Conservation (phyloP, 495 filamentous ascomycete genomes). For the Acidiella bohemica region DNA sequence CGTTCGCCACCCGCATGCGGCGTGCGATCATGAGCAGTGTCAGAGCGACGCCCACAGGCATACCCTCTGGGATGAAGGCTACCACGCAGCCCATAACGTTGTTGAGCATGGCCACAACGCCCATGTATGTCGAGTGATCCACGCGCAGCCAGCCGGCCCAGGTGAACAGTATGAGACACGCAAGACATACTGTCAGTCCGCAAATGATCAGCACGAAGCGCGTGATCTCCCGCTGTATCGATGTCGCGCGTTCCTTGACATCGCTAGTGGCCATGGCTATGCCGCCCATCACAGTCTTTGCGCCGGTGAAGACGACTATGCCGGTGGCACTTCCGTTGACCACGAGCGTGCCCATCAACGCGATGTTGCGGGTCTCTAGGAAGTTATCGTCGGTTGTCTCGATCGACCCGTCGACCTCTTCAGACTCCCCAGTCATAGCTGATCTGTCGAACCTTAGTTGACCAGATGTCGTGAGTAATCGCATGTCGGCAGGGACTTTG, state of each 20-base stretch:
- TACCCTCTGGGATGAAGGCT: constrained; percentile 30
- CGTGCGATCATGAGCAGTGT: constrained; percentile 28
- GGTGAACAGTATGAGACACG: constrained; percentile 23
- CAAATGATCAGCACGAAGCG: constrained; percentile 29
- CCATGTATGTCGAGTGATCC: constrained; percentile 18
- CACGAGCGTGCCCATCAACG: constrained; percentile 23
- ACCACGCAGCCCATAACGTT: constrained; percentile 29
- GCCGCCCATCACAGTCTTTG: constrained; percentile 27
- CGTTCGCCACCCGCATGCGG: constrained; percentile 26
- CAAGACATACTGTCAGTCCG: constrained; percentile 8
- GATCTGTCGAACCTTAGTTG: constrained; percentile 25
- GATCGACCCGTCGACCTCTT: constrained; percentile 17
- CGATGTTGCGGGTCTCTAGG: constrained; percentile 26
- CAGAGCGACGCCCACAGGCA: constrained; percentile 29
- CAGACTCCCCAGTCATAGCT: constrained; percentile 26
- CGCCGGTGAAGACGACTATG: constrained; percentile 29
- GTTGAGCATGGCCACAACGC: constrained; percentile 23
- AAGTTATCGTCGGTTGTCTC: constrained; percentile 22
- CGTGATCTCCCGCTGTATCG: constrained; percentile 26
- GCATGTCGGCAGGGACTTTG: constrained; percentile 55
- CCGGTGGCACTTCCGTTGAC: constrained; percentile 25
- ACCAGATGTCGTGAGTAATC: constrained; percentile 27
- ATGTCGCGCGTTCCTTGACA: constrained; percentile 21
- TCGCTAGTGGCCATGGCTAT: constrained; percentile 24
- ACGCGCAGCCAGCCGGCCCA: constrained; percentile 18